Evolutionary conservation across 352 stramenopile genomes (phyloP).

Genomic region (Globisporangium orthogonon): DNA sequence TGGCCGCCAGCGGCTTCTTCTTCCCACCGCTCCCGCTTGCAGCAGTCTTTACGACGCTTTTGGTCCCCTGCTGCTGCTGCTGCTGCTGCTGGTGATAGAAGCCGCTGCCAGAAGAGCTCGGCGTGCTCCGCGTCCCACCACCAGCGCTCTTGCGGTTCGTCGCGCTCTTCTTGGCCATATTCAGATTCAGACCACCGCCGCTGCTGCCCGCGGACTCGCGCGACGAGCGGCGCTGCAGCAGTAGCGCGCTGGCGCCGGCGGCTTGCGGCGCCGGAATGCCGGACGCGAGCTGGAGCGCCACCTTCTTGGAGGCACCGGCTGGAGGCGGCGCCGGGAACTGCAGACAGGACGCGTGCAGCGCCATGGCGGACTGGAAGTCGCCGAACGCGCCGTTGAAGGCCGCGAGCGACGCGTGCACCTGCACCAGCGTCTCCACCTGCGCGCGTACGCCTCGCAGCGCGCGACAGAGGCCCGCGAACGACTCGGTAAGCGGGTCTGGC

Average conservation of each 20-base stretch:
- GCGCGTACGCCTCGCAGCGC: slow-evolving; percentile 61
- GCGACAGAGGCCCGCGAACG: slow-evolving; percentile 51
- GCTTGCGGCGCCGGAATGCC: slow-evolving; percentile 32
- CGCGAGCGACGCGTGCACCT: slow-evolving; percentile 64
- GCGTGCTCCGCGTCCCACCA: background rate
- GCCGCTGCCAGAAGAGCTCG: background rate
- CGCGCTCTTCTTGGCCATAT: background rate
- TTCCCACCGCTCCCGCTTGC: background rate
- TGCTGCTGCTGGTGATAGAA: background rate
- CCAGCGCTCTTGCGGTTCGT: background rate
- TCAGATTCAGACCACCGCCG: slow-evolving; percentile 3
- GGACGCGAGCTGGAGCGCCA: slow-evolving; percentile 17
- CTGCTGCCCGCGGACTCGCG: slow-evolving; percentile 13
- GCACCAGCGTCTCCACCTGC: slow-evolving; percentile 56
- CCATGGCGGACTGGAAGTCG: slow-evolving; percentile 68
- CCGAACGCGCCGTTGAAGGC: slow-evolving; percentile 75
- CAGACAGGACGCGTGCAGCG: slow-evolving; percentile 70
- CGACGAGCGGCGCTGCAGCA: slow-evolving; percentile 6
- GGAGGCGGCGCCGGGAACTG: slow-evolving; percentile 27
- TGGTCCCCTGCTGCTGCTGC: background rate
- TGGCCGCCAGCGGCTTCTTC: slow-evolving; percentile 10
- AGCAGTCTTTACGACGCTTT: background rate
- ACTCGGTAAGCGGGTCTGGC: slow-evolving; percentile 31
- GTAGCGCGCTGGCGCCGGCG: slow-evolving; percentile 6
- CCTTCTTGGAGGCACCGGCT: slow-evolving; percentile 13